Evolutionary conservation across 2,329 filamentous ascomycete genomes (phyloP).

Genomic region (Aspergillus sclerotialis): DNA sequence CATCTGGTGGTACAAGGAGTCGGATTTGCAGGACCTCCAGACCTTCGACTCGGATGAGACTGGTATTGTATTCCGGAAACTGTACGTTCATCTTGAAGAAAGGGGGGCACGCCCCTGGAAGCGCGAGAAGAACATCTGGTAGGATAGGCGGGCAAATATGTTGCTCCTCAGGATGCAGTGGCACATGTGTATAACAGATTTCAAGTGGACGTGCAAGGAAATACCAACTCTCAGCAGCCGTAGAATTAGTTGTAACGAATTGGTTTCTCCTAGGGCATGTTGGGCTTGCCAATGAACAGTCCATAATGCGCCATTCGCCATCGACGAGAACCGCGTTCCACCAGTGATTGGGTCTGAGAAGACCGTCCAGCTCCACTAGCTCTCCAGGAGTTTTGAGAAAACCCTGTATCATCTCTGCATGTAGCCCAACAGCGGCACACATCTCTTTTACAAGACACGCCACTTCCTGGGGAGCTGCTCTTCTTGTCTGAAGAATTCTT

Average conservation of each 20-base stretch:
- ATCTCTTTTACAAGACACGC: slow-evolving; percentile 84
- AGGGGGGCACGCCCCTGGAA: slow-evolving; percentile 77
- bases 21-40: slow-evolving; percentile 89
- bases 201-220: slow-evolving; percentile 86
- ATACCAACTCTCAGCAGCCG: slow-evolving; percentile 79
- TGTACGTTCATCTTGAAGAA: slow-evolving; percentile 79
- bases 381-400: slow-evolving; percentile 91
- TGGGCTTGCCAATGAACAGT: slow-evolving; percentile 84
- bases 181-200: slow-evolving; percentile 92
- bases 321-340: slow-evolving; percentile 95
- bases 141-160: slow-evolving; percentile 86
- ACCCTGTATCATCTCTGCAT: slow-evolving; percentile 78
- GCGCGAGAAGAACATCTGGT: slow-evolving; percentile 74
- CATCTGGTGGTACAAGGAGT: slow-evolving; percentile 77
- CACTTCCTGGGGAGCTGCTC: slow-evolving; percentile 83
- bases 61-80: slow-evolving; percentile 86
- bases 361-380: slow-evolving; percentile 67
- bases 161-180: slow-evolving; percentile 78
- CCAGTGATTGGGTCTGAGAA: slow-evolving; percentile 90
- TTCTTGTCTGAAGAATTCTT: slow-evolving; percentile 73
- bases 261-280: slow-evolving; percentile 73
- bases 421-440: slow-evolving; percentile 82
- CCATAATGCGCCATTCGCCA: slow-evolving; percentile 92
- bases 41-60: slow-evolving; percentile 75
- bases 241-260: slow-evolving; percentile 66